Conservation (phyloP, 2,329 filamentous ascomycete genomes). For the Diaporthe sp. region DNA sequence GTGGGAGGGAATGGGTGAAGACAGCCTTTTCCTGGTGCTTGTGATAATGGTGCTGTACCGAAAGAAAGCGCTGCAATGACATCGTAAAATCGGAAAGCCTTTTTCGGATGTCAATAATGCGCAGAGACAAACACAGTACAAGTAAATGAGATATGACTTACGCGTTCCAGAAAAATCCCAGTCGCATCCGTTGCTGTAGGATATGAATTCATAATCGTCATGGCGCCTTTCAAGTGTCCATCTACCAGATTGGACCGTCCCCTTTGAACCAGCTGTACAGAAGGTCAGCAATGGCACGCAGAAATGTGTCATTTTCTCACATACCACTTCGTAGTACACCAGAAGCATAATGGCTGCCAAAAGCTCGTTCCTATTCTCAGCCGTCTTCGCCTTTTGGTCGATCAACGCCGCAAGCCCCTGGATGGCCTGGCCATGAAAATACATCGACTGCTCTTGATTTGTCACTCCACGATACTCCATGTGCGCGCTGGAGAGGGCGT, state of each 20-base stretch:
- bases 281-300: slow-evolving; percentile 38
- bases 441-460: slow-evolving; percentile 68
- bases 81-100: slow-evolving; percentile 77
- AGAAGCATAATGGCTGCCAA: slow-evolving; percentile 73
- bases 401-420: slow-evolving; percentile 71
- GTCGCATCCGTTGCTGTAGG: slow-evolving; percentile 63
- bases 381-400: slow-evolving; percentile 59
- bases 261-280: slow-evolving; percentile 70
- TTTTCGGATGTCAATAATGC: neutral
- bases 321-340: slow-evolving; percentile 75
- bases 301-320: slow-evolving; percentile 45
- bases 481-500: slow-evolving; percentile 87
- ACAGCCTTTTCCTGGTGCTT: slow-evolving; percentile 61
- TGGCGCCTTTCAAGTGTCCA: slow-evolving; percentile 72
- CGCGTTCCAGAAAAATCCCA: slow-evolving; percentile 70
- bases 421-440: slow-evolving; percentile 72
- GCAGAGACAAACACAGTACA: neutral
- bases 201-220: slow-evolving; percentile 70
- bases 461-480: slow-evolving; percentile 75
- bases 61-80: slow-evolving; percentile 75
- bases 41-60: slow-evolving; percentile 69
- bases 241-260: slow-evolving; percentile 72
- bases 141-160: slow-evolving; percentile 50
- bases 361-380: slow-evolving; percentile 68
- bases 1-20: slow-evolving; percentile 62